Evolutionary conservation across 352 stramenopile species (phyloP).

Genomic region (Phytophthora aleatoria): DNA sequence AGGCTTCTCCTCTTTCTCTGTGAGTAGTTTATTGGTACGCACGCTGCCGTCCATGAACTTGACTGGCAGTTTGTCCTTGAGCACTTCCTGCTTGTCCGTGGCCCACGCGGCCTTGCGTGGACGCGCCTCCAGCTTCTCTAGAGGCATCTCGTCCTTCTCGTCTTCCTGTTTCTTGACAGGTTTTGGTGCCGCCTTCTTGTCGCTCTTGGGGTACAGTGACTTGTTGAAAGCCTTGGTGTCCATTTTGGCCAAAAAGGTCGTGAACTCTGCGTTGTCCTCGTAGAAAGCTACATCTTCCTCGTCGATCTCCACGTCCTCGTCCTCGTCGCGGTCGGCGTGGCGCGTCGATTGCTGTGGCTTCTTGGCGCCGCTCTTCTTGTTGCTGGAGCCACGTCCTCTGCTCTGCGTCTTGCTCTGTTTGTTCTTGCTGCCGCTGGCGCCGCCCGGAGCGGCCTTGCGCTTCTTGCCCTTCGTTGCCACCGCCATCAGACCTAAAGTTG

Average conservation of each 20-base stretch:
- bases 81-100: slow-evolving; percentile 56
- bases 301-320: slow-evolving; percentile 68
- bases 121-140: slow-evolving; percentile 80
- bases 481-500: slow-evolving; percentile 29
- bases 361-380: slow-evolving; percentile 40
- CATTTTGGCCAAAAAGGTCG: slow-evolving; percentile 83
- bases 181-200: slow-evolving; percentile 46
- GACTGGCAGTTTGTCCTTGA: slow-evolving; percentile 79
- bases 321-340: slow-evolving; percentile 32
- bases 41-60: slow-evolving; percentile 89
- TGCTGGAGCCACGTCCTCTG: slow-evolving; percentile 19
- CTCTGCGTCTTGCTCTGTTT: slow-evolving; percentile 52
- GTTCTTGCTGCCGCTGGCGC: slow-evolving; percentile 16
- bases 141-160: slow-evolving; percentile 51
- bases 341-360: slow-evolving; percentile 26
- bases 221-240: slow-evolving; percentile 69
- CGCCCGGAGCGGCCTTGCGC: slow-evolving; percentile 38
- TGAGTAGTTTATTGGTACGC: slow-evolving; percentile 72
- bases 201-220: slow-evolving; percentile 24
- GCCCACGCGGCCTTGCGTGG: slow-evolving; percentile 70
- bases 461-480: slow-evolving; percentile 44
- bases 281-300: slow-evolving; percentile 84
- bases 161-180: slow-evolving; percentile 36
- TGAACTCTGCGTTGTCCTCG: slow-evolving; percentile 69
- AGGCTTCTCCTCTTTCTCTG: slow-evolving; percentile 41